Evolutionary conservation across 345 rosid species (phyloP), one percentile per base, ranked within the genome.

Genomic region (Sonneratia caseolaris): DNA sequence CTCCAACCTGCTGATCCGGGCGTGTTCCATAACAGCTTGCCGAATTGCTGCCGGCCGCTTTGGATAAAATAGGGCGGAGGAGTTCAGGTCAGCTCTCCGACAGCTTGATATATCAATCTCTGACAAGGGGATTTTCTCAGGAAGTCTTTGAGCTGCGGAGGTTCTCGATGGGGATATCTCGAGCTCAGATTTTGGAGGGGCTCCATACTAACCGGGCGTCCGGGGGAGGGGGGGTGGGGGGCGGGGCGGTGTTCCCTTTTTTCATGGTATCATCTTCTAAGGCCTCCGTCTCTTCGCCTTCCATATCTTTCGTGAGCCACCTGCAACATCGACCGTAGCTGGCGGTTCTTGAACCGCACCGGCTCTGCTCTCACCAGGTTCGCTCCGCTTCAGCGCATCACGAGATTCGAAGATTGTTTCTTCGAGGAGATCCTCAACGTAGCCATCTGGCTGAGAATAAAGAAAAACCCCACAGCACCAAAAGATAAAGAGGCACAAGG

Each of bases 31-130:
- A 61, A 85, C 90, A 0, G 91, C 94, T 71, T 73, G 76, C 72
- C 86, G 85, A 42, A 89, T 91, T 4, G 94, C 94, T 4, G 86
- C 86, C 11, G 88, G 79, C 3, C 91, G 79, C 35, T 87, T 87
- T 1, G 97, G 97, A 71, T 91, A 94, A 48, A 93, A 93, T 16
- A 91, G 91, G 42, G 79, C 86, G 22, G 71, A 73, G 16, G 97
- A 88, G 71, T 88, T 80, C 86, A 86, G 80, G 68, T 88, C 92
- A 43, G 97, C 92, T 66, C 87, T 78, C 81, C 89, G 79, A 69
- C 89, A 91, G 70, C 80, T 82, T 65, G 78, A 82, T 69, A 78
- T 79, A 45, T 86, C 82, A 49, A 79, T 81, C 79, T 86, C 93
- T 21, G 84, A 77, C 37, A 85, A 72, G 4, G 85, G 86, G 71